These are phyloP conservation scores for Escovopsis sp. DNA, from an alignment of 2,329 filamentous ascomycete genomes.

Conservation along the genomic window DNA sequence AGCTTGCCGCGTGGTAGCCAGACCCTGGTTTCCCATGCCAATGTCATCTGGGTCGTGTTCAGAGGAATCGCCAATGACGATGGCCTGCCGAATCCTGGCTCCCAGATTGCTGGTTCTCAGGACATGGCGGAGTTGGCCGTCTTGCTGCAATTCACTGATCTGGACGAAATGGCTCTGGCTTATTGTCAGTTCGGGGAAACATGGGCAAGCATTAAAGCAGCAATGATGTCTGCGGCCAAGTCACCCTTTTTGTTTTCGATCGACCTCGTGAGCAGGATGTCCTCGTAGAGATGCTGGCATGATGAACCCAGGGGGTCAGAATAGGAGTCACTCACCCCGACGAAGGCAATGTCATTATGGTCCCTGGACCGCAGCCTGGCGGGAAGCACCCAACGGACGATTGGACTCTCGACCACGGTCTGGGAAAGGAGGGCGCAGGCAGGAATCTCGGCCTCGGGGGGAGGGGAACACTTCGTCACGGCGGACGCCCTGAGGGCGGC, in stretches of 20 bases:
- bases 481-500: slow-evolving; percentile 25
- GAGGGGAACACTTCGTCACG: slow-evolving; percentile 15
- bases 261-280: too few species aligned
- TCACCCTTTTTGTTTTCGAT: too few species aligned
- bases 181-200: neutral
- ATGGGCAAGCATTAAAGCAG: too few species aligned
- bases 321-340: slow-evolving; percentile 45
- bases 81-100: slow-evolving; percentile 62
- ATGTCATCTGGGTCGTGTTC: slow-evolving; percentile 21
- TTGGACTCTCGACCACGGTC: slow-evolving; percentile 62
- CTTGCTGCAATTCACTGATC: slow-evolving; percentile 56
- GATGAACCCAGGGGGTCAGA: neutral
- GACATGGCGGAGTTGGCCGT: slow-evolving; percentile 61
- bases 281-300: too few species aligned
- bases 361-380: slow-evolving; percentile 56
- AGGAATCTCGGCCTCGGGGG: slow-evolving; percentile 26
- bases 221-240: too few species aligned
- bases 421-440: slow-evolving; percentile 59
- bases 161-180: slow-evolving; percentile 60
- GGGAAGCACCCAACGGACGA: slow-evolving; percentile 62
- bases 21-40: slow-evolving; percentile 7
- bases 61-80: slow-evolving; percentile 49
- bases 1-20: slow-evolving; percentile 25
- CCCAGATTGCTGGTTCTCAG: slow-evolving; percentile 66
- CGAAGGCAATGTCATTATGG: slow-evolving; percentile 71